Base-by-base conservation (phyloP, 352 stramenopile species). In the Lagenidium giganteum region DNA sequence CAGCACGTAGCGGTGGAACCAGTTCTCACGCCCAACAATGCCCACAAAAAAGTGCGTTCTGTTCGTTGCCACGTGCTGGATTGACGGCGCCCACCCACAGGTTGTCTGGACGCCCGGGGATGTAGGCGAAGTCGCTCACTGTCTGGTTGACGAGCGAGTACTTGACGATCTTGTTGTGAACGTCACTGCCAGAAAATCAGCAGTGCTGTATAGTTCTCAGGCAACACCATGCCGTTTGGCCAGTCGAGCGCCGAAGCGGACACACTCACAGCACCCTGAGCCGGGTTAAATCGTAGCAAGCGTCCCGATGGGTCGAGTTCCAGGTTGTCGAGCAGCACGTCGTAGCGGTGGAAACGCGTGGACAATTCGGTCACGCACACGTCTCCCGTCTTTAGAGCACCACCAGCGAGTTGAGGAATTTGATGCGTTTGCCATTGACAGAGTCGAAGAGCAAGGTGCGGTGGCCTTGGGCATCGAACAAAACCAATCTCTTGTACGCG, bases 311-410 rank as follows among this genome's bases (percentile, higher is more conserved):
- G 51, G 29, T 57, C 36, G n/a, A 57, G 57, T 46, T 86, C 70
- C 17, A 86, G 47, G 37, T 66, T 69, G 46, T 81, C 68, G 35
- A 78, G 35, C 29, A 64, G 41, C 13, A 83, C 55, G 12, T 54
- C 43, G 44, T 70, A 70, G 27, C 63, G 65, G 41, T 64, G 51
- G 51, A 78, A 83, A 22, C 61, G 64, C 35, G 55, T 64, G 11
- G 70, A 76, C 24, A 70, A 76, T 27, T 82, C 73, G 6, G 57
- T 83, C 35, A 83, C 59, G 47, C 67, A 83, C n/a, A 86, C 59
- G n/a, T n/a, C 22, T 78, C 50, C 9, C 67, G 60, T 13, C 60
- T 61, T 41, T 61, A 40, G 5, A 61, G 34, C 8, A 86, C 64
- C 7, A 57, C 61, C 25, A 87, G 58, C 0, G 57, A 53, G 41